phyloP scores from a whole-genome alignment of 1,284 basidiomycete genomes.

The Uromyces viciae-fabae region DNA sequence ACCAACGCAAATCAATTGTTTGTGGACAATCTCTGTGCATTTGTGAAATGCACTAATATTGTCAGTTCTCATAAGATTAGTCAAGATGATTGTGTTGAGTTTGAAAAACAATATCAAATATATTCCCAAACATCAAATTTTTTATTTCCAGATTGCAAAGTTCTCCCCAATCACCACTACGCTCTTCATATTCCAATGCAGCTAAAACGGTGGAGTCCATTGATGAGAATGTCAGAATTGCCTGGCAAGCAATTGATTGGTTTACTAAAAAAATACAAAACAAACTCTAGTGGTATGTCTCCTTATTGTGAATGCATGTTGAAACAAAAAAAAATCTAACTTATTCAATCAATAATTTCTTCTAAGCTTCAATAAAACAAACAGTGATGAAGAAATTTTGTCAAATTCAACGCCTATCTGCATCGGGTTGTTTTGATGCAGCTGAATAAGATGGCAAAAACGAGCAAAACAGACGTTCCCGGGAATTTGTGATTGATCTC shows the following conservation, averaged over 20 bases:
- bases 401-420: not conserved
- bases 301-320: not conserved
- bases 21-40: too few relatives aligned
- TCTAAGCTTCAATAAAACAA: not conserved
- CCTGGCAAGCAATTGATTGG: conserved; percentile 24
- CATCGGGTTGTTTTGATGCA: too few relatives aligned
- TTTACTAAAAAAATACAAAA: conserved; percentile 42
- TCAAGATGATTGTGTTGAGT: conserved; percentile 9
- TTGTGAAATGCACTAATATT: conserved; percentile 44
- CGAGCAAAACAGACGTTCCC: too few relatives aligned
- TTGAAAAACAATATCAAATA: conserved; percentile 11
- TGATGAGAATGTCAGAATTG: conserved; percentile 46
- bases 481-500: too few relatives aligned
- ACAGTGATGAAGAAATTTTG: conserved; percentile 18
- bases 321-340: too few relatives aligned
- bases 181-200: conserved; percentile 43
- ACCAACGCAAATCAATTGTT: too few relatives aligned
- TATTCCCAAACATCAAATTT: conserved; percentile 17
- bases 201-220: conserved; percentile 44
- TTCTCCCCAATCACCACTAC: conserved; percentile 46
- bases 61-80: conserved; percentile 24
- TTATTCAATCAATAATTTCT: too few relatives aligned
- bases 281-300: conserved; percentile 12
- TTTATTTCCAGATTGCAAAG: conserved; percentile 11
- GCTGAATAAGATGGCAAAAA: not conserved